phyloP scores from a whole-genome alignment of 768 basidiomycete genomes.

The Tricholoma saponaceum region DNA sequence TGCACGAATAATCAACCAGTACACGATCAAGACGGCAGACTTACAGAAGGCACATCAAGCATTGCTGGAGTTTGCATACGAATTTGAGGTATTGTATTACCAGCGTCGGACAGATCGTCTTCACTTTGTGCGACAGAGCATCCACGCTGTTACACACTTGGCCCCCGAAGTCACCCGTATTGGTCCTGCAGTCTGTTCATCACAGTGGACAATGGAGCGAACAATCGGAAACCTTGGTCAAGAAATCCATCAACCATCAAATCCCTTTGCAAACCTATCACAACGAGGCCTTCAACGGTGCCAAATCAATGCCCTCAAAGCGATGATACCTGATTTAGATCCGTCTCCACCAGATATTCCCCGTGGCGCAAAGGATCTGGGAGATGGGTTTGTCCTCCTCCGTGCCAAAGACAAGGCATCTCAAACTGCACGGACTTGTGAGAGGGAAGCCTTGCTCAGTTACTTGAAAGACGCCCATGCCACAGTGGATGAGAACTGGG shows the following conservation, averaged over 20 bases:
- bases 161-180: conserved; percentile 16
- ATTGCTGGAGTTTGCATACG: conserved; percentile 21
- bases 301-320: background rate
- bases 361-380: background rate
- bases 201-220: conserved; percentile 30
- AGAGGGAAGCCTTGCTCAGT: too few relatives aligned
- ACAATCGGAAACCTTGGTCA: conserved; percentile 24
- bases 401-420: background rate
- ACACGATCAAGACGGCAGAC: conserved; percentile 14
- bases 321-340: background rate
- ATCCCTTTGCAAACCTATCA: conserved; percentile 24
- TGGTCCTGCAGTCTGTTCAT: conserved; percentile 15
- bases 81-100: conserved; percentile 33
- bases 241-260: conserved; percentile 24
- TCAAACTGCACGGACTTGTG: too few relatives aligned
- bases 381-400: background rate
- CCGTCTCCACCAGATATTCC: background rate
- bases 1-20: conserved; percentile 22
- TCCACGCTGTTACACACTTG: conserved; percentile 30
- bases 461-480: too few relatives aligned
- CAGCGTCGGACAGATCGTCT: conserved; percentile 19
- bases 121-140: conserved; percentile 28
- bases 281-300: background rate
- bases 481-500: too few relatives aligned
- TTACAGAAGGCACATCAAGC: conserved; percentile 17